Percentiles rank a stretch among this genome's conserved stretches.
Evolutionary conservation across 1,284 basidiomycete species (phyloP).

Genomic region (Trametes polyzona): DNA sequence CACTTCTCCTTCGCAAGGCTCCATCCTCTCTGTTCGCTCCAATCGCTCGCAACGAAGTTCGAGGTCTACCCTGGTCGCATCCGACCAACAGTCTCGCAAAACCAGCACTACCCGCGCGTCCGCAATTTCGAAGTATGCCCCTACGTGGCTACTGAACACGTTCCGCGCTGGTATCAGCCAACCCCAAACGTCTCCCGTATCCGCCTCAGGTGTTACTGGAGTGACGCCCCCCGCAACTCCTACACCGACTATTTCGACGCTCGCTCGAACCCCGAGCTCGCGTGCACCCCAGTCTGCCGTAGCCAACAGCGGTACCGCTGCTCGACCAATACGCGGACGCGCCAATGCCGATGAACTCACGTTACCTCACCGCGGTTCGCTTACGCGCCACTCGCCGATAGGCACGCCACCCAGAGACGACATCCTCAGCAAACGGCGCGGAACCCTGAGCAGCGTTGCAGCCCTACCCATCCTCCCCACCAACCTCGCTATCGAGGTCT

Average conservation of each 20-base stretch:
- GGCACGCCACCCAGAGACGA: conserved; percentile 72
- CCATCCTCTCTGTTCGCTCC: conserved; percentile 60
- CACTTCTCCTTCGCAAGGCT: conserved; percentile 74
- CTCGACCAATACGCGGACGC: conserved; percentile 41
- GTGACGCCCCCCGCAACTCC: conserved; percentile 19
- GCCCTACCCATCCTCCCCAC: conserved; percentile 51
- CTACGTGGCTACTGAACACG: conserved; percentile 76
- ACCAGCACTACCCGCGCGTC: conserved; percentile 42
- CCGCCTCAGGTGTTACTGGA: conserved; percentile 46
- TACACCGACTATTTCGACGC: conserved; percentile 8
- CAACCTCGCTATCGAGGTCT: conserved; percentile 53
- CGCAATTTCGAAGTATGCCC: conserved; percentile 62
- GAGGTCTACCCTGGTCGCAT: conserved; percentile 33
- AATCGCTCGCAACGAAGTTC: conserved; percentile 37
- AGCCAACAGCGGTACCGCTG: conserved; percentile 51
- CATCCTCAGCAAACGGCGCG: conserved; percentile 58
- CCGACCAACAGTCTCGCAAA: conserved; percentile 23
- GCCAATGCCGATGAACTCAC: conserved; percentile 59
- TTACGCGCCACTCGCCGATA: conserved; percentile 61
- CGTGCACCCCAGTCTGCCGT: conserved; percentile 50
- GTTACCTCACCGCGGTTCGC: conserved; percentile 45
- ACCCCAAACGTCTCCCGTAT: conserved; percentile 59
- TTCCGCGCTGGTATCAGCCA: conserved; percentile 67
- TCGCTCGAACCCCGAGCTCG: neutral
- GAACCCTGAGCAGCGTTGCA: conserved; percentile 42